These are phyloP conservation scores for Gelatoporia subvermispora DNA, from an alignment of 768 basidiomycete genomes.

Conservation along the genomic window DNA sequence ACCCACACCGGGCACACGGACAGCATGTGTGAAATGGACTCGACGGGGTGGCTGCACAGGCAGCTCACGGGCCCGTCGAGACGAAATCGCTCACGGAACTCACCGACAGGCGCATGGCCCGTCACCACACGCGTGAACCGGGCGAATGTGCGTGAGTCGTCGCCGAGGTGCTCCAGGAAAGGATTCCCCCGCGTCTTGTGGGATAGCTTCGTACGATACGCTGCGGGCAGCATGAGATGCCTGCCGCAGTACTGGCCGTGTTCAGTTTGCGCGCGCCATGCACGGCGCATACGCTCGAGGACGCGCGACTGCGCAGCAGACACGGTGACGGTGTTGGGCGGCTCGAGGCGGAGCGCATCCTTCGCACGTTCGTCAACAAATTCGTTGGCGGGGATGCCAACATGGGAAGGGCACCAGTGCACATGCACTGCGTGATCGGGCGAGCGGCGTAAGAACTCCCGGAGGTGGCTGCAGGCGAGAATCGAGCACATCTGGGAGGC, in stretches of 20 bases:
- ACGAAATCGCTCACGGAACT: conserved; percentile 3
- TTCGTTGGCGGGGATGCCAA: not conserved
- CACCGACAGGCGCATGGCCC: conserved; percentile 5
- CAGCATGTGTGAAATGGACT: not conserved
- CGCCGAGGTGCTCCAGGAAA: not conserved
- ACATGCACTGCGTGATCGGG: not conserved
- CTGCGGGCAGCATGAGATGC: too few species aligned
- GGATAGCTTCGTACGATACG: not conserved
- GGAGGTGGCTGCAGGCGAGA: not conserved
- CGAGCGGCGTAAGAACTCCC: not conserved
- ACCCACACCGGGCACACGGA: conserved; percentile 1
- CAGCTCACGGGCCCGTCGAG: not conserved
- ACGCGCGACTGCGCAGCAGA: not conserved
- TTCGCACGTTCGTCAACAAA: not conserved
- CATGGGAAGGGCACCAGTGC: not conserved
- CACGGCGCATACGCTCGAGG: not conserved
- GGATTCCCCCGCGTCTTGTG: not conserved
- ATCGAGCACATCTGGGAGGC: not conserved
- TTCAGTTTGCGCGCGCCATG: too few species aligned
- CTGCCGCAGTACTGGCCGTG: too few species aligned
- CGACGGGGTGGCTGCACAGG: not conserved
- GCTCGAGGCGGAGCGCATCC: too few species aligned
- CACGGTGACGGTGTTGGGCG: not conserved
- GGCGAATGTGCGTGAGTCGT: not conserved
- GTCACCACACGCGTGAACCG: not conserved